phyloP scores from a whole-genome alignment of 1,284 basidiomycete genomes.

The Trichosporon faecale region DNA sequence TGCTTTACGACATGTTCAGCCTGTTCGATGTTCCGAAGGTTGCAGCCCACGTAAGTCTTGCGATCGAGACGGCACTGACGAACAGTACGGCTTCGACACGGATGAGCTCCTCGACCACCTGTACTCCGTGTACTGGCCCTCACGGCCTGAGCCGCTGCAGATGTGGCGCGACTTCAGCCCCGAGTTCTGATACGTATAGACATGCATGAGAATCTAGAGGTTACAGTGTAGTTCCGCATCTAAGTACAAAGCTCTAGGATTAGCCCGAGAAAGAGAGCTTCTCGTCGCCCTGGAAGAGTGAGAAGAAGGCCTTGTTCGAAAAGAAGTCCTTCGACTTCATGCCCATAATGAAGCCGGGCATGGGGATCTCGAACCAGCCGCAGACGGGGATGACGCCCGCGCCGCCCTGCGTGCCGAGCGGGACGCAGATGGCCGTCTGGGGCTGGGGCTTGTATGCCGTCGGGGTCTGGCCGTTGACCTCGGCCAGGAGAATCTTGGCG shows the following conservation, averaged over 20 bases:
- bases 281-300: slow-evolving; percentile 34
- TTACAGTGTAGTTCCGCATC: not conserved
- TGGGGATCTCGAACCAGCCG: slow-evolving; percentile 26
- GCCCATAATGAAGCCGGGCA: slow-evolving; percentile 35
- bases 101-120: not conserved
- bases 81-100: not conserved
- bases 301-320: slow-evolving; percentile 28
- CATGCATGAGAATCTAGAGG: not conserved
- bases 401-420: slow-evolving; percentile 35
- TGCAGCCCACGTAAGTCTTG: not conserved
- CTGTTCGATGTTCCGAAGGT: no score
- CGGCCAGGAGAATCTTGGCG: slow-evolving; percentile 34
- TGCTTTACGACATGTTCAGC: not conserved
- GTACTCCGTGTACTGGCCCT: not conserved
- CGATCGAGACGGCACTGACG: not conserved
- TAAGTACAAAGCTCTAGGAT: not conserved
- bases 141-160: not conserved
- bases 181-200: not conserved
- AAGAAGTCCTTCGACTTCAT: slow-evolving; percentile 36
- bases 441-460: slow-evolving; percentile 32
- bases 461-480: slow-evolving; percentile 31
- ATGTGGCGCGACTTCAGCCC: not conserved
- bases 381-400: slow-evolving; percentile 31
- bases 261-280: slow-evolving; percentile 22
- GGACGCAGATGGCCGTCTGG: slow-evolving; percentile 32